Evolutionary conservation across 495 filamentous ascomycete genomes (phyloP), one percentile per base, ranked within the genome.

Genomic region (Xylaria venustula): DNA sequence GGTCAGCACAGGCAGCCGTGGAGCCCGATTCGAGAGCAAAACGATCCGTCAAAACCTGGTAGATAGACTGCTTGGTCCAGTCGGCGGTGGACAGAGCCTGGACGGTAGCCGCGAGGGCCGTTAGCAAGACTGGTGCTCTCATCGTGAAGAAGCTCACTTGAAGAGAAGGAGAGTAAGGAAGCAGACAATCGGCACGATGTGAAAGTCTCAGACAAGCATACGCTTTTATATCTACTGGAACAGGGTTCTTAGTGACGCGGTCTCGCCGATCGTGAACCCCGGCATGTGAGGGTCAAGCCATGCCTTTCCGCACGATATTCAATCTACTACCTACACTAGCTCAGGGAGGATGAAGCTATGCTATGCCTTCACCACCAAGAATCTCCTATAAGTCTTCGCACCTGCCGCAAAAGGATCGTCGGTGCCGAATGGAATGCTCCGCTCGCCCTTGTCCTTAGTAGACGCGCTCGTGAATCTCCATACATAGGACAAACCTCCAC

Each of bases 1-100:
- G 71, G 74, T 85, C 72, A 65, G 80, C 83, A 52, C 76, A 56
- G 59, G 74, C 69, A 20, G 84, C 85, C 1, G 84, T 89, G 37
- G 85, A 88, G 17, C 79, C 79, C 71, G 90, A 82, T 4, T 85
- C 81, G 15, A 84, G 83, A n/a, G 84, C 89, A 66, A 91, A 91
- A 12, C 90, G 81, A 74, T 91, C 89, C 4, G 88, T 90, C 26
- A 92, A 75, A 60, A 90, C 77, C 64, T 90, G 88, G 67, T 90
- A 91, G 62, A 90, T 87, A 9, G 85, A 86, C 61, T 83, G 84
- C 40, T 79, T 78, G 26, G 86, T 79, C 87, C 87, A 89, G 58
- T 82, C 72, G 8, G 74, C 79, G 2, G 83, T 60, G 11, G 64
- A 55, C 7, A 74, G 65, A 20, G 71, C 71, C 36, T 40, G 34